Percentiles rank a stretch among this genome's conserved stretches.
Conservation (phyloP, 2,329 filamentous ascomycete species). For the Dryadomyces sulphureus region DNA sequence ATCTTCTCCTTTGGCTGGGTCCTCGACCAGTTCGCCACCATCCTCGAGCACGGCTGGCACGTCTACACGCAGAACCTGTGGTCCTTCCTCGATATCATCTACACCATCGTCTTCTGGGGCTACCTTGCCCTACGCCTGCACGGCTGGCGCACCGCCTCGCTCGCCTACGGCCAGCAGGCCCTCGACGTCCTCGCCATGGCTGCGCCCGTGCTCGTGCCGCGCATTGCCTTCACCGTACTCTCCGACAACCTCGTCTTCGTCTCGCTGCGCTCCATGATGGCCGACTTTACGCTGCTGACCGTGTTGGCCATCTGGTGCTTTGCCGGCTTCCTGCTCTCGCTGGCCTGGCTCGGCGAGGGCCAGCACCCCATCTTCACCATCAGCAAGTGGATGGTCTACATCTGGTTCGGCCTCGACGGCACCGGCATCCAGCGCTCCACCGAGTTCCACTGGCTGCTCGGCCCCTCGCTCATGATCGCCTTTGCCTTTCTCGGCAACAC, state of each 20-base stretch:
- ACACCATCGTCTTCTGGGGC: constrained; percentile 53
- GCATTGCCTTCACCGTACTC: constrained; percentile 68
- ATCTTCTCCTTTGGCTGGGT: constrained; percentile 68
- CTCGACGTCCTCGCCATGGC: constrained; percentile 68
- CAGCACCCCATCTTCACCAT: constrained; percentile 52
- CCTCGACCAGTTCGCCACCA: constrained; percentile 62
- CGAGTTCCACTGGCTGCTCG: constrained; percentile 67
- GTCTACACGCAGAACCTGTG: constrained; percentile 81
- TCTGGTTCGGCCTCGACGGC: constrained; percentile 79
- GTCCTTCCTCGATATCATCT: constrained; percentile 74
- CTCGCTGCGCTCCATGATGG: constrained; percentile 70
- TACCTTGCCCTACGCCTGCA: constrained; percentile 57
- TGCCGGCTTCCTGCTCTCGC: constrained; percentile 62
- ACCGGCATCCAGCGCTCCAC: constrained; percentile 45
- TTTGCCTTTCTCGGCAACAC: constrained; percentile 82
- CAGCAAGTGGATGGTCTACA: constrained; percentile 83
- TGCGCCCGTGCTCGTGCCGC: constrained; percentile 62
- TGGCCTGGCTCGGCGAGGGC: constrained; percentile 63
- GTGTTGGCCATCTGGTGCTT: constrained; percentile 71
- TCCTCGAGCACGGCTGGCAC: constrained; percentile 58
- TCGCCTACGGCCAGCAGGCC: constrained; percentile 45
- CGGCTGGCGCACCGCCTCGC: constrained; percentile 36
- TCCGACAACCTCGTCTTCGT: constrained; percentile 77
- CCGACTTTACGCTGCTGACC: constrained; percentile 67
- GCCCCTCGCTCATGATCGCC: constrained; percentile 64